Percentiles rank a stretch among this genome's conserved stretches.
These are phyloP conservation scores for Xylariales sp. DNA, from an alignment of 2,329 filamentous ascomycete species.

Conservation along the genomic window DNA sequence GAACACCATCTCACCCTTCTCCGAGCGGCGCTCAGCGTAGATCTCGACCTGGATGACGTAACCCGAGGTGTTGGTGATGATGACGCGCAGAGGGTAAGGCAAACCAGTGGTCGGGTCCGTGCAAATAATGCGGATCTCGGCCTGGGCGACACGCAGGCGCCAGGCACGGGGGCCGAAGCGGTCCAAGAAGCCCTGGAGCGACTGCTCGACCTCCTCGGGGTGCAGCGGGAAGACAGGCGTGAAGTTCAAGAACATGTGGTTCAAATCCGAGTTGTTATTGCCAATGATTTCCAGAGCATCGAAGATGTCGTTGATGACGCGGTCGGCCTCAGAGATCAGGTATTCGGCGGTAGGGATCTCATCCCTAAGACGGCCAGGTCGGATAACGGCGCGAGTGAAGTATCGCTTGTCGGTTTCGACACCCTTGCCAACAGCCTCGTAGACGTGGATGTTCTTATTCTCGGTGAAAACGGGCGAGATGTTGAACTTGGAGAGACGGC, in stretches of 20 bases:
- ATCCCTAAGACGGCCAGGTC: conserved; percentile 88
- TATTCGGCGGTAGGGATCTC: conserved; percentile 99
- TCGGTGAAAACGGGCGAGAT: conserved; percentile 98
- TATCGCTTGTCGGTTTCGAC: conserved; percentile 97
- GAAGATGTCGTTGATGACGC: conserved; percentile 94
- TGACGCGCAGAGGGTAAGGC: conserved; percentile 88
- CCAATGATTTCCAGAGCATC: conserved; percentile 97
- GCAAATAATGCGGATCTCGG: conserved; percentile 97
- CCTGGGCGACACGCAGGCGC: conserved; percentile 93
- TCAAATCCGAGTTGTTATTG: conserved; percentile 98
- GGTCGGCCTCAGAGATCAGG: conserved; percentile 93
- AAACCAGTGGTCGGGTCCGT: conserved; percentile 80
- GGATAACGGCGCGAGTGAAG: conserved; percentile 94
- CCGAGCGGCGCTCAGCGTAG: conserved; percentile 95
- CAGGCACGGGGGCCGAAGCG: conserved; percentile 93
- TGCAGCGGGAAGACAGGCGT: conserved; percentile 91
- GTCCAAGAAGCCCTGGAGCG: conserved; percentile 90
- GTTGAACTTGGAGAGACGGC: conserved; percentile 91
- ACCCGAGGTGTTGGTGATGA: conserved; percentile 97
- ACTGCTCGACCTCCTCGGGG: conserved; percentile 86
- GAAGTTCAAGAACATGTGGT: conserved; percentile 99
- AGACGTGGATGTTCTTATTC: conserved; percentile 98
- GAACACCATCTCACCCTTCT: conserved; percentile 98
- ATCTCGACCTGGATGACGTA: conserved; percentile 97
- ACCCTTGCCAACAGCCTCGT: conserved; percentile 92